Evolutionary conservation across 2,329 filamentous ascomycete species (phyloP).

Genomic region (Microsporum canis): DNA sequence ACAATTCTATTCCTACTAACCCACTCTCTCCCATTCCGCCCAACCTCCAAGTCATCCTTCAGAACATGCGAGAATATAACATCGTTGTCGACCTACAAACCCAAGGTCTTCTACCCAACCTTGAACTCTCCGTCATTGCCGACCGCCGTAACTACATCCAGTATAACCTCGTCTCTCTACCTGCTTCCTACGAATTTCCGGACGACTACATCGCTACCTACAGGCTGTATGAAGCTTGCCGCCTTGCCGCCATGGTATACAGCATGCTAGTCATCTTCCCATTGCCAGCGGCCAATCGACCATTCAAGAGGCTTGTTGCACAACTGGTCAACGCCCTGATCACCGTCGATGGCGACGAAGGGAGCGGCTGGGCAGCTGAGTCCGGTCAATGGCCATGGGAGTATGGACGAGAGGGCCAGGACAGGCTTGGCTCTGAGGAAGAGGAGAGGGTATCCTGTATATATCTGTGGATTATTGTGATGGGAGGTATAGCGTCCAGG

Average conservation of each 20-base stretch:
- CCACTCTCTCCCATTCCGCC: slow-evolving; percentile 3
- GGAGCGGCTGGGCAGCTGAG: slow-evolving; percentile 18
- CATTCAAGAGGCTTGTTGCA: slow-evolving; percentile 22
- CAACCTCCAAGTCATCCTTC: slow-evolving; percentile 14
- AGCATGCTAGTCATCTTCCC: slow-evolving; percentile 32
- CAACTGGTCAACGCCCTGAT: slow-evolving; percentile 21
- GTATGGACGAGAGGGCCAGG: neutral
- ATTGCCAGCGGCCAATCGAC: slow-evolving; percentile 28
- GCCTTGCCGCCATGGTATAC: slow-evolving; percentile 28
- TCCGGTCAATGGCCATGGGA: neutral
- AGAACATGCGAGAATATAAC: slow-evolving; percentile 21
- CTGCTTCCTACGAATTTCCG: slow-evolving; percentile 18
- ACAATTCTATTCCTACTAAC: slow-evolving; percentile 9
- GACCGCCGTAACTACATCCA: slow-evolving; percentile 33
- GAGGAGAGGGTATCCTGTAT: slow-evolving; percentile 6
- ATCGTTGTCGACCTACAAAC: slow-evolving; percentile 18
- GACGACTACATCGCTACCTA: slow-evolving; percentile 9
- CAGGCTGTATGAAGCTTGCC: slow-evolving; percentile 26
- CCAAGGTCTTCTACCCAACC: slow-evolving; percentile 14
- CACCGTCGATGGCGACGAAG: slow-evolving; percentile 12
- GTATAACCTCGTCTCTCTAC: slow-evolving; percentile 25
- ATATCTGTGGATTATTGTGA: slow-evolving; percentile 28
- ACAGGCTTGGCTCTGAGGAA: neutral
- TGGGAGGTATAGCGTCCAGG: slow-evolving; percentile 31
- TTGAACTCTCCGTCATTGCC: slow-evolving; percentile 14